Evolutionary conservation across 2,329 filamentous ascomycete genomes (phyloP).

Genomic region (Xylariales sp.): DNA sequence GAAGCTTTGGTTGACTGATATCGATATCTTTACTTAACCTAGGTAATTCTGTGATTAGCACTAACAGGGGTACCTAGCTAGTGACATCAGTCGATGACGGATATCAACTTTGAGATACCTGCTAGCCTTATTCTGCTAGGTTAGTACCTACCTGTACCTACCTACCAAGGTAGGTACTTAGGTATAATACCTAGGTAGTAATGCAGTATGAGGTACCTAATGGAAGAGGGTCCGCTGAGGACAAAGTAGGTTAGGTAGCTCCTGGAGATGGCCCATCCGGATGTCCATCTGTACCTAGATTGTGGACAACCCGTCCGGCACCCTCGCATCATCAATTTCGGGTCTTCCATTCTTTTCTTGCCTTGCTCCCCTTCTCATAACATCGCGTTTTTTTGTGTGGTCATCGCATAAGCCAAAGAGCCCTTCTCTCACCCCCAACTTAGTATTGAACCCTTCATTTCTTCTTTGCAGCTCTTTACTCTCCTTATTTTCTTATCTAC

Average conservation of each 20-base stretch:
- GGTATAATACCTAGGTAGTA: no score
- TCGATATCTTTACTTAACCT: background rate
- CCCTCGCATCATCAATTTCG: conserved; percentile 18
- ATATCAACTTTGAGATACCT: no score
- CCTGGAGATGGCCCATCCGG: no score
- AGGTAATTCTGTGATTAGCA: conserved; percentile 12
- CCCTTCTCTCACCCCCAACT: background rate
- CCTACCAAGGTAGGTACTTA: no score
- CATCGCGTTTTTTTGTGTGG: background rate
- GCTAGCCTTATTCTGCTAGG: no score
- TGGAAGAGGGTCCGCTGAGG: no score
- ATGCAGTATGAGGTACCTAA: no score
- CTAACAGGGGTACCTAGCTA: conserved; percentile 6
- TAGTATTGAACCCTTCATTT: conserved; percentile 19
- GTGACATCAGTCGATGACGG: conserved; percentile 23
- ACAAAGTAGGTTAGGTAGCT: no score
- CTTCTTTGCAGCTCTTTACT: conserved; percentile 18
- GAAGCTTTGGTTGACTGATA: background rate
- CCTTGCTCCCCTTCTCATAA: conserved; percentile 16
- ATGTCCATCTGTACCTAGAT: no score
- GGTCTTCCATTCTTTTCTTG: conserved; percentile 7
- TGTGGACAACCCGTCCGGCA: background rate
- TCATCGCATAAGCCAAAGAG: conserved; percentile 17
- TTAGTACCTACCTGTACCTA: no score
- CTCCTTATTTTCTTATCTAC: conserved; percentile 19